Evolutionary conservation across 2,329 filamentous ascomycete species (phyloP).

Genomic region (Xylariaceae sp.): DNA sequence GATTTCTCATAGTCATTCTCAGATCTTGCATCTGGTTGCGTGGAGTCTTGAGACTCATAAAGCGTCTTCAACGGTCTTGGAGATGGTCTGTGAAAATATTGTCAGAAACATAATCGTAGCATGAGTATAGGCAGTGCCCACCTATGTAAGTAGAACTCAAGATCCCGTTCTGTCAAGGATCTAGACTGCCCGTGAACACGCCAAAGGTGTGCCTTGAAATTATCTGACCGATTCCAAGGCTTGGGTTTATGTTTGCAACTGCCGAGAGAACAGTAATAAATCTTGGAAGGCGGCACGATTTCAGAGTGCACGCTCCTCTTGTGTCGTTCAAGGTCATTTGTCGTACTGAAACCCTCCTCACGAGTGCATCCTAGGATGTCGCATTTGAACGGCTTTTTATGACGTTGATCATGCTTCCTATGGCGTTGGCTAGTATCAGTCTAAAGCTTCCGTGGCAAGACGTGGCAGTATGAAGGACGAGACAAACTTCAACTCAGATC

Average conservation of each 20-base stretch:
- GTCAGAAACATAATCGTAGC: conserved; percentile 16
- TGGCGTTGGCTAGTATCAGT: conserved; percentile 12
- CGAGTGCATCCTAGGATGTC: conserved; percentile 50
- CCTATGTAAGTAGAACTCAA: conserved; percentile 34
- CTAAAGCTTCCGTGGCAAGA: conserved; percentile 12
- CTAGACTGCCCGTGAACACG: conserved; percentile 54
- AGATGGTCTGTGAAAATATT: neutral
- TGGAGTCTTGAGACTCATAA: conserved; percentile 6
- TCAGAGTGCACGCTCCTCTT: conserved; percentile 62
- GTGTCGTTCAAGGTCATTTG: conserved; percentile 78
- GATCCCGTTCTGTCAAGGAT: conserved; percentile 33
- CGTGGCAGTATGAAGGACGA: neutral
- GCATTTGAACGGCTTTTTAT: conserved; percentile 64
- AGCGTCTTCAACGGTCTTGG: conserved; percentile 1
- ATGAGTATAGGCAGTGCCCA: conserved; percentile 15
- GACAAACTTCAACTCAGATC: conserved; percentile 52
- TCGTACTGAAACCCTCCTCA: conserved; percentile 68
- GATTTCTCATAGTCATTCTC: conserved; percentile 10
- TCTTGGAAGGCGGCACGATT: conserved; percentile 42
- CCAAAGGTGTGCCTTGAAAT: conserved; percentile 74
- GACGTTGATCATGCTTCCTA: conserved; percentile 71
- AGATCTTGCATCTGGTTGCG: conserved; percentile 6
- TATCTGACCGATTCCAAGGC: conserved; percentile 75
- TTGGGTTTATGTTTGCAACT: conserved; percentile 59
- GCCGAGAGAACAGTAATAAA: conserved; percentile 55